Base-by-base conservation (phyloP, 2,329 filamentous ascomycete species). In the Cordyceps javanica region DNA sequence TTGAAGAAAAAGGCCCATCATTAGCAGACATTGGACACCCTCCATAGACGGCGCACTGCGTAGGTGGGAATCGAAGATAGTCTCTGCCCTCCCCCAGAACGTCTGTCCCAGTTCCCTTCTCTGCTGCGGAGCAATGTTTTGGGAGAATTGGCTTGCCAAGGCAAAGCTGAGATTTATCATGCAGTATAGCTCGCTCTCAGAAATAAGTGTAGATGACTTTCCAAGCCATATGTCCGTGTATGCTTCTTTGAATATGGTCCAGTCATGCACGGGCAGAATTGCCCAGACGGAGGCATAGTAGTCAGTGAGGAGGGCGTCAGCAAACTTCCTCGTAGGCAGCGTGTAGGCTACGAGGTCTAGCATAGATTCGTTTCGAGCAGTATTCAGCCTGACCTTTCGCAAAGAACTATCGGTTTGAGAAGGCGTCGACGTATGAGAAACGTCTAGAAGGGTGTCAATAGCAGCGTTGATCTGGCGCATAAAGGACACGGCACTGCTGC, bases 81-180 rank as follows among this genome's bases (percentile, higher is more conserved):
- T 26, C 42, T 30, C 25, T 10, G 51, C 55, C 26, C 58, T 32
- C 25, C 11, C 30, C 55, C 54, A 60, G 48, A 60, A 57, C 13
- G 30, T 44, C 19, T 53, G 42, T n/a, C 53, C 45, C 10, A 57
- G 36, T 14, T 49, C n/a, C 26, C 19, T 16, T 28, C 54, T 32
- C 45, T 38, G 36, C 8, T 30, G 13, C 23, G 51, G 46, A 36
- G 46, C 21, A 11, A 55, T 34, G 11, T 28, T 26, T 16, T 57
- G 32, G 42, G 34, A 53, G 23, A 57, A 59, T 38, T 61, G 57
- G 46, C 59, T 59, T 6, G 53, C 59, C 1, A 60, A 21, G 8
- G 58, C 58, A 53, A 60, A 57, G n/a, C 45, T 38, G n/a, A 60
- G 32, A 39, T 60, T 60, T 25, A 53, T 25, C 16, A 57, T 28